phyloP scores from a whole-genome alignment of 2,329 filamentous ascomycete species.

The Pseudocercospora vitis region DNA sequence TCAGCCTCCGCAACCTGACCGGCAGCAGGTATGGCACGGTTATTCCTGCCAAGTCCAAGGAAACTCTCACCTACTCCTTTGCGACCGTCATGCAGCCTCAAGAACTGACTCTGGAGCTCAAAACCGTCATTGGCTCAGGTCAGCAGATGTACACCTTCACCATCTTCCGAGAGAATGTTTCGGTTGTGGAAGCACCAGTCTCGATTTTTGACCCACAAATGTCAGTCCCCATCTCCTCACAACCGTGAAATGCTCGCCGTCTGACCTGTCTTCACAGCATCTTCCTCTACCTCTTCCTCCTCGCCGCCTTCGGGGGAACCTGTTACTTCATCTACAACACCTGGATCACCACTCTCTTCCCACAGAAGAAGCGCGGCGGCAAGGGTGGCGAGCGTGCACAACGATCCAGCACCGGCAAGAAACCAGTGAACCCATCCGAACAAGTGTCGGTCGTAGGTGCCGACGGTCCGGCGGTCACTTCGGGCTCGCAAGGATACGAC shows the following conservation, averaged over 20 bases:
- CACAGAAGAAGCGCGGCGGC: slow-evolving; percentile 66
- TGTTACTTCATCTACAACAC: slow-evolving; percentile 98
- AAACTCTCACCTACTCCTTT: slow-evolving; percentile 79
- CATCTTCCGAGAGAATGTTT: slow-evolving; percentile 79
- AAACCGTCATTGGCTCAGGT: slow-evolving; percentile 68
- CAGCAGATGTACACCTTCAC: slow-evolving; percentile 74
- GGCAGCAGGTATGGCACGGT: slow-evolving; percentile 69
- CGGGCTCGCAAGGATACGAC: slow-evolving; percentile 74
- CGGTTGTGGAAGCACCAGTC: slow-evolving; percentile 84
- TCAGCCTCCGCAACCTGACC: slow-evolving; percentile 81
- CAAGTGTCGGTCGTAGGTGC: slow-evolving; percentile 65
- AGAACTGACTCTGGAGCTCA: slow-evolving; percentile 76
- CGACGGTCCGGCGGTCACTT: slow-evolving; percentile 68
- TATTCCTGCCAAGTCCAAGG: slow-evolving; percentile 73
- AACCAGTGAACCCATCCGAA: slow-evolving; percentile 64
- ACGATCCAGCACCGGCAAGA: slow-evolving; percentile 60
- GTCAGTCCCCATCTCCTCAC: slow-evolving; percentile 55
- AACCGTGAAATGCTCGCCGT: not conserved
- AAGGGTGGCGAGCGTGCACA: slow-evolving; percentile 67
- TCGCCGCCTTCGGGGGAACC: slow-evolving; percentile 72
- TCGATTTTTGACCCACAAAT: slow-evolving; percentile 95
- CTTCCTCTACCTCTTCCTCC: slow-evolving; percentile 94
- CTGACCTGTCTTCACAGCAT: slow-evolving; percentile 59
- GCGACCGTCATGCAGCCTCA: slow-evolving; percentile 89
- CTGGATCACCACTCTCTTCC: slow-evolving; percentile 95